Evolutionary conservation across 352 stramenopile species (phyloP), one percentile per base, ranked within the genome.

Genomic region (Phytophthora macrochlamydospora): DNA sequence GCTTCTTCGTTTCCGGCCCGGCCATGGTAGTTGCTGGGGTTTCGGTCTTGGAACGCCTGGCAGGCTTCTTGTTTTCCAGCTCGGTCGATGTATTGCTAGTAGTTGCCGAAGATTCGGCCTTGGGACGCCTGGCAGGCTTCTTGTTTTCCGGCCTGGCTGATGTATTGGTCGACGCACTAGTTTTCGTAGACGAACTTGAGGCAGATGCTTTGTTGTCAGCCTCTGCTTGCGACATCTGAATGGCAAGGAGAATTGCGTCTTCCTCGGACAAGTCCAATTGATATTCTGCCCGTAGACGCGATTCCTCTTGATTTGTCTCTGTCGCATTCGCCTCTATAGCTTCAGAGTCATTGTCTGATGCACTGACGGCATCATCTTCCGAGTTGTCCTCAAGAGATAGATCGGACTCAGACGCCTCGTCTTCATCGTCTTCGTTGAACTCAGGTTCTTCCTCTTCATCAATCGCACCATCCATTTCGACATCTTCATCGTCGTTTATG

Each of bases 191-290:
- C 18, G 18, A 24, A 24, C 18, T 24, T 24, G 18, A 24, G 18
- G 18, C 18, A 24, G 18, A 24, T 24, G 18, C 18, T 24, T 24
- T 24, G 18, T 24, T 24, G 18, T 24, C 28, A 44, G 59, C 49
- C 5, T 80, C 68, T 5, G 60, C 52, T 51, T 79, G 58, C 0
- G 83, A 93, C 67, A 91, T 84, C 35, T 85, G 78, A 46, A 93
- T 78, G 6, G 81, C 85, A 69, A 91, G 56, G 14, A 83, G 54
- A 14, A 89, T 62, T 3, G 85, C 85, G 42, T 93, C 85, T 63
- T 92, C 85, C 45, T 93, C 85, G 2, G 81, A 85, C 66, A 93
- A 75, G 30, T 87, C 83, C 52, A 89, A 57, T 57, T 93, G 85
- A 44, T 90, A 88, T 40, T 86, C 75, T 30, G 85, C 83, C 54